Evolutionary conservation across 2,329 filamentous ascomycete genomes (phyloP).

Genomic region (Neonectria neomacrospora): DNA sequence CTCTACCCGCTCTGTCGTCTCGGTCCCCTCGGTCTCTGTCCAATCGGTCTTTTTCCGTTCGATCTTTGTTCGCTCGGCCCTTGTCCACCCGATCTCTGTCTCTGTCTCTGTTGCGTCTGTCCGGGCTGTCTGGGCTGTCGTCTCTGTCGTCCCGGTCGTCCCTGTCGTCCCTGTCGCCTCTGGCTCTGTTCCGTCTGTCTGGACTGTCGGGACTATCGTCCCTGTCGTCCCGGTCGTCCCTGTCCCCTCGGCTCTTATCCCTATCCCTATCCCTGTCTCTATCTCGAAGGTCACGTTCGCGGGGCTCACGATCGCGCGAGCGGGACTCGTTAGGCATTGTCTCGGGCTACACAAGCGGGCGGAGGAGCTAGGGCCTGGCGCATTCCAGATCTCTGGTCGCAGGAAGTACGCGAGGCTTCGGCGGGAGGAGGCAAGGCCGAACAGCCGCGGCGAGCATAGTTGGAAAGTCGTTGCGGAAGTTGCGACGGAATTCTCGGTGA

Average conservation of each 20-base stretch:
- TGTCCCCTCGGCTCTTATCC: slow-evolving; percentile 12
- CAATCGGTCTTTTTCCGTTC: background rate
- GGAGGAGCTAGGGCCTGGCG: slow-evolving; percentile 21
- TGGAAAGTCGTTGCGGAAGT: background rate
- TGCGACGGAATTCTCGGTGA: slow-evolving; percentile 10
- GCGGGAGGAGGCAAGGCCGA: slow-evolving; percentile 14
- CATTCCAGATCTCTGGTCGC: slow-evolving; percentile 36
- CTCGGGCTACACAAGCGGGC: slow-evolving; percentile 28
- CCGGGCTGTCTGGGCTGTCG: slow-evolving; percentile 11
- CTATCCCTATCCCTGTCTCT: slow-evolving; percentile 4
- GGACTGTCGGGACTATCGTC: slow-evolving; percentile 13
- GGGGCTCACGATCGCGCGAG: slow-evolving; percentile 32
- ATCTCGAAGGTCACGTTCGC: slow-evolving; percentile 29
- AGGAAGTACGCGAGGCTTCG: slow-evolving; percentile 6
- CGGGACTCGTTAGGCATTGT: slow-evolving; percentile 39
- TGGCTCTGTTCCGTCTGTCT: background rate
- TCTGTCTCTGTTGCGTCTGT: slow-evolving; percentile 9
- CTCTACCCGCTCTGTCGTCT: background rate
- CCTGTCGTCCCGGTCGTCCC: slow-evolving; percentile 11
- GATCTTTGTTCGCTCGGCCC: background rate
- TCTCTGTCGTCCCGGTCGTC: slow-evolving; percentile 15
- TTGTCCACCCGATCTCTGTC: slow-evolving; percentile 6
- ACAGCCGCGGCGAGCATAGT: slow-evolving; percentile 29
- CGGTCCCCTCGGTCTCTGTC: background rate
- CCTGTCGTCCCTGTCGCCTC: slow-evolving; percentile 7